Evolutionary conservation across 805 yeast genomes (phyloP), one percentile per base, ranked within the genome.

Genomic region (Monosporozyma unispora): DNA sequence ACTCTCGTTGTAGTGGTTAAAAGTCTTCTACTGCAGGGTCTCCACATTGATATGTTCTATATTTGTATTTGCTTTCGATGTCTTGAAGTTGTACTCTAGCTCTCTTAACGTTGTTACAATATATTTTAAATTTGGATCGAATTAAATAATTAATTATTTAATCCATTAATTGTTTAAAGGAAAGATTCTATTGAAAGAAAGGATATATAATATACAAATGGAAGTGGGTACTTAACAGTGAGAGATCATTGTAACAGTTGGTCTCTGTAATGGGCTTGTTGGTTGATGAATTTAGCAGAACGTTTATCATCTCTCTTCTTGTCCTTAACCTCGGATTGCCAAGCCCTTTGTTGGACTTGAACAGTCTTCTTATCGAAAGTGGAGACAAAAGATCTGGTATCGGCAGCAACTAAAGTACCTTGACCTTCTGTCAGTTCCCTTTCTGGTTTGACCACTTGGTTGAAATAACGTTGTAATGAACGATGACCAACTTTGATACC

Each of bases 401-500:
- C 96, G 3, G 88, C 93, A 28, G 96, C 87, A 49, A 89, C 79
- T 44, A 91, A 80, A 0, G 96, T 87, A 55, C 86, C 90, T 63
- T 81, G 87, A 27, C 95, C 93, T 51, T 88, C 96, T 18, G 77
- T 72, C 28, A 78, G 71, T 29, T 70, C 73, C 35, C 69, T 66
- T 45, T 79, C 84, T 6, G 85, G 84, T 54, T 74, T 75, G 54
- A 81, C 59, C 56, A 81, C 79, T 70, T 88, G 96, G 59, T 82
- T 84, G 71, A 80, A 84, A 67, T 86, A 87, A 56, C 93, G 76
- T 44, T 80, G 80, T 62, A 88, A 70, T 0, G 96, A 77, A 58
- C 98, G 76, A 66, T 93, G 97, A 9, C 97, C 96, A 2, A 88
- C 81, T 44, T 81, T 81, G 9, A 82, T 70, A 38, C 98, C 98